Conservation (phyloP, 2,329 filamentous ascomycete genomes). For the Truncatella angustata region DNA sequence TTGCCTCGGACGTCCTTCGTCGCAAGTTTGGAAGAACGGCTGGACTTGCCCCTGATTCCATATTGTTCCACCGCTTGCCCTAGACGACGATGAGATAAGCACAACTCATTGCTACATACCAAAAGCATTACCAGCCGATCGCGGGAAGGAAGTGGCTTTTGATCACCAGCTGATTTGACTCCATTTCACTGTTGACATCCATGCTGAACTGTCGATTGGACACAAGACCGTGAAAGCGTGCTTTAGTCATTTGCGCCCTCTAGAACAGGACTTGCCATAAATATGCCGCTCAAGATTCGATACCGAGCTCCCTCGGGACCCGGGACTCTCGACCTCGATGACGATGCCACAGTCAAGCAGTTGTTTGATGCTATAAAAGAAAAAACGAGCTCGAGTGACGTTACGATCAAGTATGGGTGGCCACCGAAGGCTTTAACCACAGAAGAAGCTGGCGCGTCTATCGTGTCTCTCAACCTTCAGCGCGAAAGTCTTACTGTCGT, state of each 20-base stretch:
- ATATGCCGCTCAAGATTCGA: constrained; percentile 51
- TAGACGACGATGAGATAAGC: not conserved
- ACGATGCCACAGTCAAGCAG: constrained; percentile 63
- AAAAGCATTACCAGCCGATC: no score
- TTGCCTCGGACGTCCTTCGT: not conserved
- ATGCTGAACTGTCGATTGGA: not conserved
- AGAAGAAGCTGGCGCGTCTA: constrained; percentile 44
- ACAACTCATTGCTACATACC: no score
- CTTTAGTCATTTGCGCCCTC: no score
- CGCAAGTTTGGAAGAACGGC: not conserved
- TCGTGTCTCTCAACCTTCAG: constrained; percentile 48
- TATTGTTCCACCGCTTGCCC: not conserved
- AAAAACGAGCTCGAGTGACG: constrained; percentile 63
- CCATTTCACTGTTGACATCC: no score
- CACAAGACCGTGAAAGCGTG: not conserved
- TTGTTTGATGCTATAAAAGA: constrained; percentile 60
- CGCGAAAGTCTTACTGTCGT: constrained; percentile 52
- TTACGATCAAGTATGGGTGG: constrained; percentile 81
- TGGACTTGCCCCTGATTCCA: not conserved
- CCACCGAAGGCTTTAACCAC: constrained; percentile 71
- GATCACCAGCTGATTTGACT: no score
- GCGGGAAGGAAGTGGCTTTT: no score
- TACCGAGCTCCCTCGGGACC: constrained; percentile 73
- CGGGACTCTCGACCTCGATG: constrained; percentile 66
- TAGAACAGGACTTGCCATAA: not conserved